Conservation (phyloP, 78 protist species). For the Dictyostelium capitatum region DNA sequence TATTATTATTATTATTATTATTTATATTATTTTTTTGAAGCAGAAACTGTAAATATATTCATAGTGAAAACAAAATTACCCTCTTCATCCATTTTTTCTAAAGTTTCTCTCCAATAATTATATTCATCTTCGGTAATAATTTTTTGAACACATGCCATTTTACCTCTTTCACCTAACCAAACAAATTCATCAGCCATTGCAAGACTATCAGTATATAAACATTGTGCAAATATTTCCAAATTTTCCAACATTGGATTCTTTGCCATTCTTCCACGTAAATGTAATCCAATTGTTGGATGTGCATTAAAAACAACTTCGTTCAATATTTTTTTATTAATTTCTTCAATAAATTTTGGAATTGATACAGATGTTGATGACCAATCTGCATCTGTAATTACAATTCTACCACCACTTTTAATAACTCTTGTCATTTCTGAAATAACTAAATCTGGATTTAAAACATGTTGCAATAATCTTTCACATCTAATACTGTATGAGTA, state of each 20-base stretch:
- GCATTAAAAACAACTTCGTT: constrained; percentile 55
- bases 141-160: constrained; percentile 58
- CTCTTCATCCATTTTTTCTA: constrained; percentile 49
- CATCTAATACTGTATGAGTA: constrained; percentile 56
- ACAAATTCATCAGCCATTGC: constrained; percentile 64
- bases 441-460: constrained; percentile 39
- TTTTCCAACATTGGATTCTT: constrained; percentile 15
- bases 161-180: constrained; percentile 77
- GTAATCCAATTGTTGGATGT: constrained; percentile 47
- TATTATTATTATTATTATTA: no score
- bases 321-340: constrained; percentile 31
- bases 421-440: constrained; percentile 58
- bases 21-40: constrained; percentile 32
- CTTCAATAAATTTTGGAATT: constrained; percentile 32
- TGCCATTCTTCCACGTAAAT: constrained; percentile 36
- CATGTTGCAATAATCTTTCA: constrained; percentile 78
- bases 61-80: constrained; percentile 76
- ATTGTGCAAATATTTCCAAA: constrained; percentile 63
- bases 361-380: constrained; percentile 60
- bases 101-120: constrained; percentile 54
- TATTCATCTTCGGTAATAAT: constrained; percentile 66
- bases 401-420: constrained; percentile 64
- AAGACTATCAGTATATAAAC: constrained; percentile 59
- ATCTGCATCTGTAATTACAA: constrained; percentile 54
- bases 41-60: constrained; percentile 66